Evolutionary conservation across 2,329 filamentous ascomycete genomes (phyloP), one percentile per base, ranked within the genome.

Genomic region (Cryphonectria japonica): DNA sequence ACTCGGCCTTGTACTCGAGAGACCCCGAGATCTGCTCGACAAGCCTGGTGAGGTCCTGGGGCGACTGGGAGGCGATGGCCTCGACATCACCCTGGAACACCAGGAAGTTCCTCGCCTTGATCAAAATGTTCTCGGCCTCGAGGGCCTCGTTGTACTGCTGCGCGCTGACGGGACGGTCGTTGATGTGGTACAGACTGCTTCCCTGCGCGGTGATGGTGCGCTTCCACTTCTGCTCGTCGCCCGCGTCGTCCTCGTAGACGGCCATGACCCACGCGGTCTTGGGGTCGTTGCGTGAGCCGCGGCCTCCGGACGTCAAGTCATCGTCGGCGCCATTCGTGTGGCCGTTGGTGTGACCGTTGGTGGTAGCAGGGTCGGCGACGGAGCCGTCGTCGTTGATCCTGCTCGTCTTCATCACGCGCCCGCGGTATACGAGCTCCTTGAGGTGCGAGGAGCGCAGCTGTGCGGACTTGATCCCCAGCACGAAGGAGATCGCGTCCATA

Each of bases 401-500:
- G 46, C 94, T 94, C 19, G 93, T 95, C 78, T 95, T 93, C 77
- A 99, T 87, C 16, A 98, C 94, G 75, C 95, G 92, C 67, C 96
- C 97, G 75, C 96, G 95, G 80, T 99, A 99, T 69, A 99, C 93
- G 50, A 99, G 88, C 79, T 99, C 96, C 81, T 94, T 93, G 34
- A 99, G 89, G 78, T 98, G 94, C 50, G 94, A 90, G 3, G 97
- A 99, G 77, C 96, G 94, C 69, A 99, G 86, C 80, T 98, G 95
- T n/a, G 95, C 97, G 3, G 96, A 99, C 81, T 98, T 98, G 81
- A 99, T 98, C 75, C 96, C 96, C 70, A 99, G 89, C 72, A 99
- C 96, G 82, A 99, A 99, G 75, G 96, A 99, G 76, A 99, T 99
- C 76, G 96, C 96, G 81, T 99, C 96, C 96, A 99, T 99, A 72